Evolutionary conservation across 192 early-diverging fungal genomes (phyloP).

Genomic region (Dissophora globulifera): DNA sequence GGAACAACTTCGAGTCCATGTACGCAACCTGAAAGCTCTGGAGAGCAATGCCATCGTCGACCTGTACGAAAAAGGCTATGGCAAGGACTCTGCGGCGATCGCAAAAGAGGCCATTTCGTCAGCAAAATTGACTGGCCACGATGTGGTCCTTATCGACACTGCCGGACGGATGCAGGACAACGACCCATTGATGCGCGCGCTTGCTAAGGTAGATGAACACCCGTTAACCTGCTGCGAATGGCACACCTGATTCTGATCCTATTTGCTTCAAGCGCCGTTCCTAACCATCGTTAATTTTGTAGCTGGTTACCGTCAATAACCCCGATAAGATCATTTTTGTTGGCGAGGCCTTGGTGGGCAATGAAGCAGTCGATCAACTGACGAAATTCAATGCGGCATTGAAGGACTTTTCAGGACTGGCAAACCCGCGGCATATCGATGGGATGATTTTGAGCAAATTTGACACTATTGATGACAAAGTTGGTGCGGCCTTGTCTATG

Average conservation of each 20-base stretch:
- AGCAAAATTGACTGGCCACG: constrained; percentile 77
- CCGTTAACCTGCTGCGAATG: too few species aligned
- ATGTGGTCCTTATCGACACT: constrained; percentile 95
- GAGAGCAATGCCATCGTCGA: constrained; percentile 75
- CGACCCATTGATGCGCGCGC: constrained; percentile 95
- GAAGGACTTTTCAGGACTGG: constrained; percentile 85
- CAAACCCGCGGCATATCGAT: constrained; percentile 90
- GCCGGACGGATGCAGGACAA: constrained; percentile 99
- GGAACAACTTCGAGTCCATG: constrained; percentile 93
- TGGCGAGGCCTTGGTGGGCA: constrained; percentile 96
- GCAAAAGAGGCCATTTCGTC: constrained; percentile 90
- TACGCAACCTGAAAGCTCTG: constrained; percentile 85
- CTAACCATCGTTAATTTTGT: too few species aligned
- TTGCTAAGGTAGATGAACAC: constrained; percentile 84
- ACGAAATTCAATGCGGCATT: constrained; percentile 96
- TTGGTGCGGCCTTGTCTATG: constrained; percentile 96
- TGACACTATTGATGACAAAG: constrained; percentile 97
- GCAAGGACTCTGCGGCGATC: constrained; percentile 95
- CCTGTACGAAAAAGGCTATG: constrained; percentile 95
- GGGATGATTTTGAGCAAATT: constrained; percentile 97
- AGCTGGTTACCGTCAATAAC: constrained; percentile 87
- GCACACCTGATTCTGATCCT: too few species aligned
- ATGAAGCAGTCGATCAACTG: constrained; percentile 96
- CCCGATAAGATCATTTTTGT: constrained; percentile 99
- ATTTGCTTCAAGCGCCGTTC: too few species aligned